Conservation (phyloP, 73 alveolate genomes). For the Tetrahymena thermophila region DNA sequence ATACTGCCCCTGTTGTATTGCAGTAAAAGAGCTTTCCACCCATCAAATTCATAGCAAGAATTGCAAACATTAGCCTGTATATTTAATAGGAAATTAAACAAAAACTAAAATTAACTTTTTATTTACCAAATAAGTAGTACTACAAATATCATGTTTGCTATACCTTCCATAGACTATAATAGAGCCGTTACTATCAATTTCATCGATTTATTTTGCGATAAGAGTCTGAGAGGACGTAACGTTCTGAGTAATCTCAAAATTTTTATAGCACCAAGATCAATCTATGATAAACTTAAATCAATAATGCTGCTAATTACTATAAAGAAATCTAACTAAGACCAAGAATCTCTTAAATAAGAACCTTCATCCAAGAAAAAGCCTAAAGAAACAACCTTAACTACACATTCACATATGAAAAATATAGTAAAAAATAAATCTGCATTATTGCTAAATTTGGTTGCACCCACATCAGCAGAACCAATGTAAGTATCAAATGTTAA, state of each 20-base stretch:
- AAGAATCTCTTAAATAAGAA: conserved; percentile 83
- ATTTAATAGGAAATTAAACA: neutral
- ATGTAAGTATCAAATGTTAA: conserved; percentile 82
- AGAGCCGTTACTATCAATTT: conserved; percentile 80
- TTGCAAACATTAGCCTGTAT: conserved; percentile 60
- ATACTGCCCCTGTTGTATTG: neutral
- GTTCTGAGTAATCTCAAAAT: conserved; percentile 81
- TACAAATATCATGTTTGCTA: conserved; percentile 73
- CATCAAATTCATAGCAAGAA: conserved; percentile 57
- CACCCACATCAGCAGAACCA: neutral
- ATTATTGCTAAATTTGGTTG: neutral
- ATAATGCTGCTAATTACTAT: conserved; percentile 81
- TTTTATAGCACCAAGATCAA: conserved; percentile 66
- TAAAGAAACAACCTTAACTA: conserved; percentile 70
- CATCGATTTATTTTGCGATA: conserved; percentile 76
- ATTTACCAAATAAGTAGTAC: conserved; percentile 39
- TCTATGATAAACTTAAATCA: conserved; percentile 62
- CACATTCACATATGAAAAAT: conserved; percentile 72
- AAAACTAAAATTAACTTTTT: too few species aligned
- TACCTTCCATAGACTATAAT: conserved; percentile 77
- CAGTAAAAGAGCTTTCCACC: conserved; percentile 67
- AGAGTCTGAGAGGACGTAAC: conserved; percentile 83
- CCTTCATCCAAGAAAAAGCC: conserved; percentile 80
- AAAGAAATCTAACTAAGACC: conserved; percentile 92
- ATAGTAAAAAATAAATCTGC: conserved; percentile 72